Evolutionary conservation across 2,329 filamentous ascomycete species (phyloP), one percentile per base, ranked within the genome.

Genomic region (Hymenoscyphus linearis): DNA sequence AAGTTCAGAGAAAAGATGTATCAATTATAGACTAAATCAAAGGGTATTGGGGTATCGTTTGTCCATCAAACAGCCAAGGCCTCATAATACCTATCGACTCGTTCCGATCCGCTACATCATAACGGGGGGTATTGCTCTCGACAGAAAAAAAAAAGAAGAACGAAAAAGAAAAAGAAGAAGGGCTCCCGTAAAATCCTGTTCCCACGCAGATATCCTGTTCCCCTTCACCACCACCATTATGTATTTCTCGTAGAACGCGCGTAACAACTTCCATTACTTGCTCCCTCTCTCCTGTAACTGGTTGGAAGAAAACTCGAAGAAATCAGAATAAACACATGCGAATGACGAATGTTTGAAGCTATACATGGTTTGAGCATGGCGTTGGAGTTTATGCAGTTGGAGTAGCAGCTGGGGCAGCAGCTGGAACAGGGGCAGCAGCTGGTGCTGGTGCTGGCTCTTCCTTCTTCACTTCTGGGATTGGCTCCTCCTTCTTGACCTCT

Each of bases 31-130:
- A 68, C 68, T 66, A 68, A 66, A 65, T 63, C 64, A 67, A 31
- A 62, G 68, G 68, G 67, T 70, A 69, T 70, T 58, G 31, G 68
- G 68, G 67, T 68, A 68, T 70, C 65, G 63, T 66, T 53, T 65
- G 59, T 65, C 65, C 64, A 65, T 66, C 63, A 9, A 31, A 31
- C 6, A 62, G 62, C 62, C 58, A 65, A 63, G 59, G 64, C 60
- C 31, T 60, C 25, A 63, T 16, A 59, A 53, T 60, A 58, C 61
- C 63, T 60, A 60, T 60, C 59, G 63, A 22, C 35, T 63, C 62
- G 65, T 65, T 66, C 66, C 60, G 65, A 65, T 66, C 66, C 60
- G 58, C 40, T 61, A 60, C 61, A 60, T 66, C 60, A 55, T 58
- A 64, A 65, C 31, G 31, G 59, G 61, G 68, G 67, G 66, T 68